phyloP scores from a whole-genome alignment of 129 eudicot genomes.

The Flaveria bidentis region DNA sequence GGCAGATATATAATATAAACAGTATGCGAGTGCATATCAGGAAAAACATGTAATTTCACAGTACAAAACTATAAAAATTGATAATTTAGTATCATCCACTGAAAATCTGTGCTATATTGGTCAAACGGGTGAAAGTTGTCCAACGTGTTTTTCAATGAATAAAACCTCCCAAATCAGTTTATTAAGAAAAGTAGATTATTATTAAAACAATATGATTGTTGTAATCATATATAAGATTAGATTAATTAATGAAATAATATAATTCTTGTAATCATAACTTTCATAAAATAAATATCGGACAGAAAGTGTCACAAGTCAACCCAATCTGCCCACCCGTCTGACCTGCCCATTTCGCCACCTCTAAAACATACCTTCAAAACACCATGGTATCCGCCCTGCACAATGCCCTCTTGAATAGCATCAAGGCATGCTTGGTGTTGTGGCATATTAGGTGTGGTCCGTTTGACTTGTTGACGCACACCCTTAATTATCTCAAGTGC shows the following conservation, averaged over 20 bases:
- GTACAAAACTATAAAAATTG: neutral
- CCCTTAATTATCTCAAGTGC: conserved; percentile 48
- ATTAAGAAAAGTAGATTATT: neutral
- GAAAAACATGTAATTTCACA: neutral
- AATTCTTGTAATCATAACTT: neutral
- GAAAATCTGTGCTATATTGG: neutral
- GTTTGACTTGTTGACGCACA: conserved; percentile 70
- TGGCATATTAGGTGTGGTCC: conserved; percentile 62
- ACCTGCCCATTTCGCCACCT: neutral
- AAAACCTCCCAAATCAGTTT: neutral
- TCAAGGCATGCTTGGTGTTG: conserved; percentile 91
- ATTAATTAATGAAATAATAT: neutral
- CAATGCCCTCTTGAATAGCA: conserved; percentile 71
- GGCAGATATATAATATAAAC: neutral
- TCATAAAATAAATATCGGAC: neutral
- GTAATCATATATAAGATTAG: neutral
- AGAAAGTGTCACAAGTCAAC: neutral
- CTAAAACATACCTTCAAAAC: conserved; percentile 62
- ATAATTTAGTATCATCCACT: neutral
- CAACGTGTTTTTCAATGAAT: neutral
- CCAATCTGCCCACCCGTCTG: neutral
- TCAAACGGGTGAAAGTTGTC: neutral
- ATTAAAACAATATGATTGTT: neutral
- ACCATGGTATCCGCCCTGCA: conserved; percentile 81
- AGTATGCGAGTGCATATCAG: neutral